Conservation (phyloP, 2,329 filamentous ascomycete species). For the Neofusicoccum sp. region DNA sequence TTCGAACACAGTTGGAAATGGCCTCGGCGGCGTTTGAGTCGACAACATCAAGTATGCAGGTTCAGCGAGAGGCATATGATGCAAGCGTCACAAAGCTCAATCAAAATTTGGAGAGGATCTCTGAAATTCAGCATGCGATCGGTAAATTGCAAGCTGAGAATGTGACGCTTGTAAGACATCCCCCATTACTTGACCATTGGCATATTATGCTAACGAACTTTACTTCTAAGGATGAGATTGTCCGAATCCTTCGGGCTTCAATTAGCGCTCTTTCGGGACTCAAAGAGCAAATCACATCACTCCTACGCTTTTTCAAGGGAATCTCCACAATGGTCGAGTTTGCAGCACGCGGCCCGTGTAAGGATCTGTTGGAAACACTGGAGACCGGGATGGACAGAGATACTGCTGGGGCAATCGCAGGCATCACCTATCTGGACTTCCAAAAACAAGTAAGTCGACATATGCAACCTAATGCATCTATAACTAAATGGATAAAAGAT, state of each 20-base stretch:
- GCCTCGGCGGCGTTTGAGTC: neutral
- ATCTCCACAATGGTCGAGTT: slow-evolving; percentile 16
- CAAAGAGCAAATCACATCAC: slow-evolving; percentile 7
- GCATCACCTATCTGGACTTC: neutral
- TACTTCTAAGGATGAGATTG: neutral
- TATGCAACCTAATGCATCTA: neutral
- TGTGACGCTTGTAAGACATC: neutral
- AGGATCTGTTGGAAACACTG: neutral
- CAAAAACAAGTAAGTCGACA: neutral
- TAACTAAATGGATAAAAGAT: neutral
- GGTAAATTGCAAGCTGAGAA: neutral
- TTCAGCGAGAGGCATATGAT: neutral
- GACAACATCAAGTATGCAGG: neutral
- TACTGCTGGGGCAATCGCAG: neutral
- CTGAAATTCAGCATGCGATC: slow-evolving; percentile 2
- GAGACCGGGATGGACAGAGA: neutral
- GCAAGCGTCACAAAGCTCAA: neutral
- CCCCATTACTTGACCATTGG: neutral
- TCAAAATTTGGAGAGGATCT: neutral
- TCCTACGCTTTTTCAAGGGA: slow-evolving; percentile 12
- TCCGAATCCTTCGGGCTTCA: slow-evolving; percentile 2
- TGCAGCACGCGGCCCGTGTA: slow-evolving; percentile 1
- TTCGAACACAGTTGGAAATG: neutral
- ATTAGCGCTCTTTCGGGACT: neutral
- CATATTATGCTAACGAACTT: too few species aligned